Conservation (phyloP, 768 basidiomycete genomes). For the Gyrodon lividus region DNA sequence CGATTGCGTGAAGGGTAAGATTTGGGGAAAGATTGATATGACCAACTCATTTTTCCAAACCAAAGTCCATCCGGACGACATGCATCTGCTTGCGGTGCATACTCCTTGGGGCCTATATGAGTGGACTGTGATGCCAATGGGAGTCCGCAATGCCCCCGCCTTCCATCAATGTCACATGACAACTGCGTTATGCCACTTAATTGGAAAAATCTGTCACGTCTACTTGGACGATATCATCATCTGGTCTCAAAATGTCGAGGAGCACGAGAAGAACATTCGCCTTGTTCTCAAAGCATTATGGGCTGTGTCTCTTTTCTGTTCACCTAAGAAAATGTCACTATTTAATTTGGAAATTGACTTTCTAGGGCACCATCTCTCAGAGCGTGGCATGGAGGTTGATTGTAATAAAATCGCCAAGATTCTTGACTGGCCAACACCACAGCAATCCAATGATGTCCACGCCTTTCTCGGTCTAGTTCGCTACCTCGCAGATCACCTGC, state of each 20-base stretch:
- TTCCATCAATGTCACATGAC: conserved; percentile 18
- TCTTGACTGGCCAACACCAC: no score
- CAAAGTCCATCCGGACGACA: no score
- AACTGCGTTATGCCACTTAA: no score
- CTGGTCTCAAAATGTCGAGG: conserved; percentile 22
- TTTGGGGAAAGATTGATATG: conserved; percentile 26
- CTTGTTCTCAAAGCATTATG: conserved; percentile 14
- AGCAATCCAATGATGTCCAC: conserved; percentile 17
- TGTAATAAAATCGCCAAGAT: conserved; percentile 5
- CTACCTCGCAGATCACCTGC: conserved; percentile 9
- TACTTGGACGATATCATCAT: no score
- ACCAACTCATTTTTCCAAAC: no score
- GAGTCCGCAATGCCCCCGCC: conserved; percentile 11
- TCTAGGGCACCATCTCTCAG: conserved; percentile 25
- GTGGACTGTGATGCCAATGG: conserved; percentile 10
- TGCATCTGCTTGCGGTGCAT: conserved; percentile 33
- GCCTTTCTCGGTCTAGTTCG: conserved; percentile 9
- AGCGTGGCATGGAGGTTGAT: conserved; percentile 26
- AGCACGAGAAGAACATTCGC: conserved; percentile 16
- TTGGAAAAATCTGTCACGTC: no score
- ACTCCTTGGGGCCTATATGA: conserved; percentile 39
- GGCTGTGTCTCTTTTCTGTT: conserved; percentile 22
- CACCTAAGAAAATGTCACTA: conserved; percentile 25
- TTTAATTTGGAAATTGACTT: conserved; percentile 3
- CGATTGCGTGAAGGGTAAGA: conserved; percentile 21